Base-by-base conservation (phyloP, 1,284 basidiomycete genomes). In the Naganishia albida region DNA sequence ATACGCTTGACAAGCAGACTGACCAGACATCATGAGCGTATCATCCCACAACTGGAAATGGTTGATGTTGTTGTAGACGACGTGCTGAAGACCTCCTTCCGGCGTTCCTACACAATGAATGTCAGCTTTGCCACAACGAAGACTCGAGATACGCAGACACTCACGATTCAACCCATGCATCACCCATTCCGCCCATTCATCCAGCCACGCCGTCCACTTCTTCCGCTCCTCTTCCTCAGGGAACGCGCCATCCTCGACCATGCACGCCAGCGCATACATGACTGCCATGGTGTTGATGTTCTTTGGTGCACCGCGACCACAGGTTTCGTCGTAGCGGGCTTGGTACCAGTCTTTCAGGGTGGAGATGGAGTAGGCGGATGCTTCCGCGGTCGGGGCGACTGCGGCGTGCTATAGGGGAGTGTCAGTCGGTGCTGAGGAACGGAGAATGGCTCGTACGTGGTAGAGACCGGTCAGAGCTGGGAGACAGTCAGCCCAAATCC, bases 201-300 rank as follows among this genome's bases (percentile, higher is more conserved):
- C 83, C 26, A 86, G 76, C 72, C 85, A 83, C 28, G 42, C 62
- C 16, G 65, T 48, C 75, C 75, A 77, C 28, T 71, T 67, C 40
- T 57, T 23, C 38, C 53, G 59, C 40, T 59, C 62, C 49, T 52
- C 54, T 7, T 39, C 53, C 3, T 28, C 23, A 18, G 49, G 53
- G 25, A 43, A 50, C 7, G 46, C 18, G 4, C 71, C 72, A 49
- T 75, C 74, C 28, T 67, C 65, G 3, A 78, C 51, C n/a, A 86
- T 74, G 68, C 82, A 83, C 0, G 85, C 83, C 13, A 85, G 82
- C 8, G 83, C 83, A 50, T 87, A 80, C 60, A 87, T 80, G 0
- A 85, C 84, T 1, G 85, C 83, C 84, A 87, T 85, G 13, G 86
- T 87, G 75, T 87, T 87, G 70, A 87, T 85, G 73, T 87, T 87